phyloP scores from a whole-genome alignment of 1,284 basidiomycete species.

The Marasmius oreades region DNA sequence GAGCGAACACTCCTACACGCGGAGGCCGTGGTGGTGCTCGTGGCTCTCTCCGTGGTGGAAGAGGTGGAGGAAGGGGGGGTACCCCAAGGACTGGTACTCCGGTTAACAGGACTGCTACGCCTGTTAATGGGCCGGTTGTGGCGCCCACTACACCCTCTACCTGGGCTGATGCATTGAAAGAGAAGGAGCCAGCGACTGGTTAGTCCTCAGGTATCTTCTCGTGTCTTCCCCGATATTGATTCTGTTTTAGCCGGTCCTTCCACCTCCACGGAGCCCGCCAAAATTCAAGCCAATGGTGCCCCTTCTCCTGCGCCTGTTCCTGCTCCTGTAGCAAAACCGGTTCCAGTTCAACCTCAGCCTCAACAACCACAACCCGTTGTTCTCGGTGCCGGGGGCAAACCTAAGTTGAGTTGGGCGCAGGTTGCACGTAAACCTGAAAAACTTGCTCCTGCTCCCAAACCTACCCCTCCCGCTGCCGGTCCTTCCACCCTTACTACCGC shows the following conservation, averaged over 20 bases:
- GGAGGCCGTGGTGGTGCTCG: slow-evolving; percentile 62
- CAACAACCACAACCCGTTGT: slow-evolving; percentile 8
- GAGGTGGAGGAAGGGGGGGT: slow-evolving; percentile 58
- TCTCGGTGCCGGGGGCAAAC: slow-evolving; percentile 17
- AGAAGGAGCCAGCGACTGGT: background rate
- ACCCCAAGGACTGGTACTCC: slow-evolving; percentile 43
- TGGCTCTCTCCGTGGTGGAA: slow-evolving; percentile 62
- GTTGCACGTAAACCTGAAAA: slow-evolving; percentile 6
- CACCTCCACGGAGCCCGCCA: slow-evolving; percentile 5
- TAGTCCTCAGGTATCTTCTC: background rate
- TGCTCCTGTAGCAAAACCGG: slow-evolving; percentile 22
- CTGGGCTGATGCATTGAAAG: slow-evolving; percentile 3
- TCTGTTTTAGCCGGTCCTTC: no score
- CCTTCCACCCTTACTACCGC: slow-evolving; percentile 14
- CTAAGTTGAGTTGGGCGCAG: slow-evolving; percentile 20
- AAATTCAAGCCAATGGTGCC: slow-evolving; percentile 14
- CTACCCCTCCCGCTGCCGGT: slow-evolving; percentile 8
- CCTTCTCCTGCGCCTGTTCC: slow-evolving; percentile 25
- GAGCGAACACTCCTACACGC: slow-evolving; percentile 30
- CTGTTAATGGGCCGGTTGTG: background rate
- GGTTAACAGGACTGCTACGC: slow-evolving; percentile 22
- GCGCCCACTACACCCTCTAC: slow-evolving; percentile 15
- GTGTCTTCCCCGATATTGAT: no score
- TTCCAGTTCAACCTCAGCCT: background rate
- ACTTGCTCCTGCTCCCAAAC: slow-evolving; percentile 5